Conservation (phyloP, 2,329 filamentous ascomycete species). For the Beauveria bassiana region DNA sequence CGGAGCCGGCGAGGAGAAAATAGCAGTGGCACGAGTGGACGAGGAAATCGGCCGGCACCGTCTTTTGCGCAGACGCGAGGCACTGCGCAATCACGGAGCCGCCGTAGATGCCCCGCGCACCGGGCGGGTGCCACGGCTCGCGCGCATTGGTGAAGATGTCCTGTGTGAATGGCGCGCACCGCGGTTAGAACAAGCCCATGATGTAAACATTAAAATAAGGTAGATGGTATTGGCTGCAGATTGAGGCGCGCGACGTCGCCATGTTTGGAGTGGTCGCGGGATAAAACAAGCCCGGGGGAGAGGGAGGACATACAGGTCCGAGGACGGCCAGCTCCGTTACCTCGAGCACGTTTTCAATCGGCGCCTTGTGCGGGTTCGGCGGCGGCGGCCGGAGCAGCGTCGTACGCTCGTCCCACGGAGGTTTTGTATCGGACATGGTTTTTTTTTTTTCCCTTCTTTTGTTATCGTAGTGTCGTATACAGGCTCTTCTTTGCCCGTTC, state of each 20-base stretch:
- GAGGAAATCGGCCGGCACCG: constrained; percentile 70
- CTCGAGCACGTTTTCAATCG: constrained; percentile 82
- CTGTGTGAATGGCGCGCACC: constrained; percentile 33
- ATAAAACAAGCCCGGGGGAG: not conserved
- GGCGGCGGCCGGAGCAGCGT: constrained; percentile 61
- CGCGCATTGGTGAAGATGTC: constrained; percentile 94
- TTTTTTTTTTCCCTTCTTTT: not conserved
- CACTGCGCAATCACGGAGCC: constrained; percentile 90
- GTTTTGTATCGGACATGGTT: constrained; percentile 6
- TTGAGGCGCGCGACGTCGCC: no score
- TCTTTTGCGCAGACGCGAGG: constrained; percentile 79
- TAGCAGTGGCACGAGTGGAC: constrained; percentile 99
- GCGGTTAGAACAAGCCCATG: not conserved
- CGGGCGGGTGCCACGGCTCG: constrained; percentile 83
- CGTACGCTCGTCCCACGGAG: constrained; percentile 22
- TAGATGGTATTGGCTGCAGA: not conserved
- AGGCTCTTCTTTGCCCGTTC: not conserved
- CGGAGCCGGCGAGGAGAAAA: constrained; percentile 86
- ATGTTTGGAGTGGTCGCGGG: no score
- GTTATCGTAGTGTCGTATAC: not conserved
- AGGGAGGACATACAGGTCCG: constrained; percentile 53
- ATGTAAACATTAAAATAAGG: no score
- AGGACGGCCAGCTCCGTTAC: constrained; percentile 71
- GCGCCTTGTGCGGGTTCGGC: constrained; percentile 61
- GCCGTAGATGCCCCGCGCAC: constrained; percentile 88